Evolutionary conservation across 2,329 filamentous ascomycete species (phyloP).

Genomic region (Nemania sp.): DNA sequence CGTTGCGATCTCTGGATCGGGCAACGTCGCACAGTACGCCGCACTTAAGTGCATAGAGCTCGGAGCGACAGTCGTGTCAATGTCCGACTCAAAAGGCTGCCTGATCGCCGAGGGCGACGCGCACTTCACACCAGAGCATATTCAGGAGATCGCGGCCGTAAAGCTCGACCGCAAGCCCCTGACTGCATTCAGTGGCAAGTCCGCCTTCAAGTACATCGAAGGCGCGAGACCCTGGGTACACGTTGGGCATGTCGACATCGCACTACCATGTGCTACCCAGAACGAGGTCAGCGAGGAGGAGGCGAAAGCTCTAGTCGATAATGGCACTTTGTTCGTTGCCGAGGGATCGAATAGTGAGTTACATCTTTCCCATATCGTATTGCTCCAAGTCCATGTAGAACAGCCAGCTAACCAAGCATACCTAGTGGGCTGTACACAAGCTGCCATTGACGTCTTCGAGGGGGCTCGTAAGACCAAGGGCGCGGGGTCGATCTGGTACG

Average conservation of each 20-base stretch:
- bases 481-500: slow-evolving; percentile 86
- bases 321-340: slow-evolving; percentile 86
- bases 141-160: slow-evolving; percentile 82
- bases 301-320: slow-evolving; percentile 81
- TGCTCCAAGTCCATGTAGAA: slow-evolving; percentile 1
- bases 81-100: slow-evolving; percentile 91
- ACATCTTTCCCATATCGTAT: not conserved
- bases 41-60: slow-evolving; percentile 97
- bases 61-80: slow-evolving; percentile 89
- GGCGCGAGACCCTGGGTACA: slow-evolving; percentile 92
- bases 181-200: slow-evolving; percentile 73
- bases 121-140: slow-evolving; percentile 81
- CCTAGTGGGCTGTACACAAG: slow-evolving; percentile 89
- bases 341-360: slow-evolving; percentile 86
- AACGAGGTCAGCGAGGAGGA: slow-evolving; percentile 97
- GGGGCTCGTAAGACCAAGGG: slow-evolving; percentile 76
- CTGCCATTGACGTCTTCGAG: slow-evolving; percentile 94
- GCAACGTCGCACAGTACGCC: slow-evolving; percentile 98
- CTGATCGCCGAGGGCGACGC: slow-evolving; percentile 79
- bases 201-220: slow-evolving; percentile 82
- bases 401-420: slow-evolving; percentile 11
- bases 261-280: slow-evolving; percentile 93
- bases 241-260: slow-evolving; percentile 89
- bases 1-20: slow-evolving; percentile 95
- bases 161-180: slow-evolving; percentile 90